These are phyloP conservation scores for Acidomyces sp. DNA, from an alignment of 495 filamentous ascomycete species.

Conservation along the genomic window DNA sequence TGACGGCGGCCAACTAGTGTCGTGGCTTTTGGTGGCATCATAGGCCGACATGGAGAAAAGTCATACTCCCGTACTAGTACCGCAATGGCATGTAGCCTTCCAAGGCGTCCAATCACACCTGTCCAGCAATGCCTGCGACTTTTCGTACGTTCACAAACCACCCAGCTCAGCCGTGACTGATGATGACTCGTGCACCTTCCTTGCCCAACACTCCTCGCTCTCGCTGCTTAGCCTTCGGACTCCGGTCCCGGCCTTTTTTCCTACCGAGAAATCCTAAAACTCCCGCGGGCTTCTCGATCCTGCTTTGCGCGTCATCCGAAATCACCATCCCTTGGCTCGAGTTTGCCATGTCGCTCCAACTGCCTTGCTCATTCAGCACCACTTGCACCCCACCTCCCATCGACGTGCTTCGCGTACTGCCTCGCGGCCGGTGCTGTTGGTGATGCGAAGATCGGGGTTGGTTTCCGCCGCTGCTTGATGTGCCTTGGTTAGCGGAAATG, in stretches of 20 bases:
- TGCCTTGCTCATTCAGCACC: constrained; percentile 77
- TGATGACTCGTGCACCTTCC: constrained; percentile 66
- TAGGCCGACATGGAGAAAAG: too few relatives aligned
- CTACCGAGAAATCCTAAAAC: constrained; percentile 82
- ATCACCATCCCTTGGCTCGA: constrained; percentile 61
- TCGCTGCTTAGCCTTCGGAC: constrained; percentile 66
- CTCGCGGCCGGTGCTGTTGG: constrained; percentile 29
- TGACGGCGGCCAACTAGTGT: too few relatives aligned
- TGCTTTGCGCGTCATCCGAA: constrained; percentile 26
- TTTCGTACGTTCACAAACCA: too few relatives aligned
- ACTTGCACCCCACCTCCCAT: constrained; percentile 82
- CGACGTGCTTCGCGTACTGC: constrained; percentile 50
- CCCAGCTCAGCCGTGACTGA: constrained; percentile 16
- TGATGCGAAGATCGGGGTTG: too few relatives aligned
- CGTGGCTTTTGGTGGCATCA: too few relatives aligned
- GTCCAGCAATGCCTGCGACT: too few relatives aligned
- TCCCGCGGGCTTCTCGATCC: constrained; percentile 40
- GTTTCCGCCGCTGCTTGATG: too few relatives aligned
- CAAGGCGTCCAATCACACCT: too few relatives aligned
- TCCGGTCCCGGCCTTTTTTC: constrained; percentile 80
- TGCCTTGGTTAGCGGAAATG: neutral
- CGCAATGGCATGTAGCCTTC: too few relatives aligned
- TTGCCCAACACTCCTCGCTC: constrained; percentile 90
- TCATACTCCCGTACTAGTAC: too few relatives aligned
- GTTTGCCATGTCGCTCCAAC: constrained; percentile 79